These are phyloP conservation scores for Inga leiocalycina DNA, from an alignment of 306 rosid genomes.

Conservation along the genomic window DNA sequence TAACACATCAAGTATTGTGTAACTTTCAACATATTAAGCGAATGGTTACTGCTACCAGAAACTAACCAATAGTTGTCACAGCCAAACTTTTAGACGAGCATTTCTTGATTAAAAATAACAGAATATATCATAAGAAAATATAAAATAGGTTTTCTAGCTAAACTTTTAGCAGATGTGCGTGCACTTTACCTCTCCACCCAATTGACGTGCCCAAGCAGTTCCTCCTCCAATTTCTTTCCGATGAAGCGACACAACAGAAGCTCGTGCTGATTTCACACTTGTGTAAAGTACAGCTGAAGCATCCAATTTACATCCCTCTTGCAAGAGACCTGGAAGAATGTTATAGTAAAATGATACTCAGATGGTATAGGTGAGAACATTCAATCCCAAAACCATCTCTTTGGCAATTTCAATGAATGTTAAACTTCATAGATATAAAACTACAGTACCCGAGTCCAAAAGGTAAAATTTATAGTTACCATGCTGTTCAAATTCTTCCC, in stretches of 20 bases:
- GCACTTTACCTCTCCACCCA: constrained; percentile 90
- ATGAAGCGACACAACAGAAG: constrained; percentile 76
- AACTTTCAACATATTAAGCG: constrained; percentile 13
- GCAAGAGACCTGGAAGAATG: constrained; percentile 70
- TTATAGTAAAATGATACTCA: constrained; percentile 25
- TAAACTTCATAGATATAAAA: constrained; percentile 22
- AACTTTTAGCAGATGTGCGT: not conserved
- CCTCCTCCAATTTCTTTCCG: constrained; percentile 71
- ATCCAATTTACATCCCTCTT: constrained; percentile 88
- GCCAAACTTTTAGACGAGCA: not conserved
- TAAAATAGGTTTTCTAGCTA: constrained; percentile 5
- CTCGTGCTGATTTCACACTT: constrained; percentile 91
- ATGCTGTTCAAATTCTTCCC: constrained; percentile 66
- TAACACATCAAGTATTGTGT: not conserved
- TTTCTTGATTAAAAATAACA: not conserved
- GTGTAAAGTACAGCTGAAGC: constrained; percentile 85
- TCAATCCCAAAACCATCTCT: constrained; percentile 16
- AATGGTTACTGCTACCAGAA: constrained; percentile 28
- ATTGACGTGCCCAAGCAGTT: constrained; percentile 89
- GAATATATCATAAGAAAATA: constrained; percentile 10
- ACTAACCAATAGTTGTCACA: constrained; percentile 20
- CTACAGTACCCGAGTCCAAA: not conserved
- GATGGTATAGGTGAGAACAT: constrained; percentile 21
- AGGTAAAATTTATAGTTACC: constrained; percentile 53
- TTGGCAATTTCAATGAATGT: not conserved